These are phyloP conservation scores for Backusella sp. DNA, from an alignment of 192 early-diverging fungal species.

Conservation along the genomic window DNA sequence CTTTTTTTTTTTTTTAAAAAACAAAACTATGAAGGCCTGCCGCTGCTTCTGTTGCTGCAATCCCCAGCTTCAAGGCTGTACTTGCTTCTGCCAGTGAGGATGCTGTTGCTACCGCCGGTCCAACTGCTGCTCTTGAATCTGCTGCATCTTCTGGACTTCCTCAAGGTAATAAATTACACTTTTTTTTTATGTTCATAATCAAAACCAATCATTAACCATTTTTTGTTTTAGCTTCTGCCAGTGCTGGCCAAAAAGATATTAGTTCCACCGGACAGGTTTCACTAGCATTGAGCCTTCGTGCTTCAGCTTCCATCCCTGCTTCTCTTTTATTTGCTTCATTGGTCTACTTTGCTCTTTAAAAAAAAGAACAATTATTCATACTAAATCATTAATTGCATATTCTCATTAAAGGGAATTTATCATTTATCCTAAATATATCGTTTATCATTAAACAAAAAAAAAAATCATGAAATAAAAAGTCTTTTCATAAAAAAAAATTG, in stretches of 20 bases:
- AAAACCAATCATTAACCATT: background rate
- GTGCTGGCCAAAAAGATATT: background rate
- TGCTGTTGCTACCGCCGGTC: background rate
- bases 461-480: background rate
- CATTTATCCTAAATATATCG: background rate
- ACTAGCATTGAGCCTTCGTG: background rate
- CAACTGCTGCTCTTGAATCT: background rate
- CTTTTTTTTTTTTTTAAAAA: background rate
- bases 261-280: slow-evolving; percentile 1
- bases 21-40: background rate
- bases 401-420: background rate
- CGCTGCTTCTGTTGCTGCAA: background rate
- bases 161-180: background rate
- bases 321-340: background rate
- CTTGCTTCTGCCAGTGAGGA: background rate
- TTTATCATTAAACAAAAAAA: background rate
- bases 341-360: background rate
- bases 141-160: background rate
- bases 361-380: background rate
- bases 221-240: background rate
- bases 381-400: background rate
- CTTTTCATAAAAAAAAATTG: background rate
- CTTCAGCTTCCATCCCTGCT: background rate
- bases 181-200: background rate
- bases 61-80: background rate